Evolutionary conservation across 2,329 filamentous ascomycete genomes (phyloP).

Genomic region (Colletotrichum abscissum): DNA sequence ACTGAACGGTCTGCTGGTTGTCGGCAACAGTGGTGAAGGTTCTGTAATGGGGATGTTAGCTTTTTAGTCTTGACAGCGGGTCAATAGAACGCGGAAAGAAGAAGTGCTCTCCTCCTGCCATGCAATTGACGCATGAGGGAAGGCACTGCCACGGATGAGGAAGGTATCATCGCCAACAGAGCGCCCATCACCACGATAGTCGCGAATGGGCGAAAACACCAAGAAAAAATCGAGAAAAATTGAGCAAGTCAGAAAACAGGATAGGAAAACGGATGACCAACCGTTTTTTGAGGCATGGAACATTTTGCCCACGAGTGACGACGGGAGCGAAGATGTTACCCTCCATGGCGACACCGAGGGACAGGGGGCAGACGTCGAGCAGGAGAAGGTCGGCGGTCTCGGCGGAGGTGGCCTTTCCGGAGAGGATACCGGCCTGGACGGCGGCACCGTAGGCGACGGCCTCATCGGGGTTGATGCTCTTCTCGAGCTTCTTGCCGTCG

Average conservation of each 20-base stretch:
- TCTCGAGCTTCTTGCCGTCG: constrained; percentile 99
- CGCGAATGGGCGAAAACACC: constrained; percentile 38
- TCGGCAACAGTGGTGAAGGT: constrained; percentile 91
- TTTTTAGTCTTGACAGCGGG: background rate
- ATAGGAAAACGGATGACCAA: too few relatives aligned
- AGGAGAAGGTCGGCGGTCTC: constrained; percentile 95
- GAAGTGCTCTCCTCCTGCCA: too few relatives aligned
- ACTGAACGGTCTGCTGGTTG: constrained; percentile 85
- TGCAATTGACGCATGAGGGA: background rate
- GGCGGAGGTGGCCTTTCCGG: constrained; percentile 95
- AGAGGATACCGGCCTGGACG: constrained; percentile 98
- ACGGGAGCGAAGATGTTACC: constrained; percentile 98
- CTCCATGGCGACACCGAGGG: constrained; percentile 99
- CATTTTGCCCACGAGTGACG: constrained; percentile 81
- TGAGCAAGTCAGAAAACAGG: accelerated
- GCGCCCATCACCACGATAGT: too few relatives aligned
- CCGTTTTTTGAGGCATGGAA: constrained; percentile 68
- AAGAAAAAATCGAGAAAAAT: constrained; percentile 29
- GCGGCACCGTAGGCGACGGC: constrained; percentile 98
- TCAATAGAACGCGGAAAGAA: too few relatives aligned
- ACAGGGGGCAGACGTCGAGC: constrained; percentile 95
- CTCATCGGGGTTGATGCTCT: constrained; percentile 99
- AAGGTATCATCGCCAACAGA: background rate
- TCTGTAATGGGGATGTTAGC: constrained; percentile 17
- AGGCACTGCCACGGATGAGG: background rate